Conservation (phyloP, 257 asterid genomes). For the Solanum raphanifolium region DNA sequence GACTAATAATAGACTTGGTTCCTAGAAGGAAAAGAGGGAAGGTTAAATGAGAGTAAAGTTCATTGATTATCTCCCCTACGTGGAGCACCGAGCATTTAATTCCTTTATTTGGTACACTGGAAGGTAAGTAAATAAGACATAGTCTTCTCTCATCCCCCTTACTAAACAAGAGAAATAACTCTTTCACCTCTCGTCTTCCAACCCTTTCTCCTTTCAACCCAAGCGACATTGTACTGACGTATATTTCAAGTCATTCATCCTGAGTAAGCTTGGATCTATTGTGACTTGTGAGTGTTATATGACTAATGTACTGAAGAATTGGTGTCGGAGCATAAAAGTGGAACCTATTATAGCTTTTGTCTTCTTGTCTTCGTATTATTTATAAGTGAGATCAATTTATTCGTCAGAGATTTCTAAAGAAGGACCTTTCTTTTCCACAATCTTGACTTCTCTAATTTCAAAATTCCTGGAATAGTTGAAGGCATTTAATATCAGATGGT, state of each 20-base stretch:
- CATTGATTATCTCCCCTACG: not conserved
- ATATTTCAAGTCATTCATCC: not conserved
- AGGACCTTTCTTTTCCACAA: not conserved
- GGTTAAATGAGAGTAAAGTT: not conserved
- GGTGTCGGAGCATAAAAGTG: not conserved
- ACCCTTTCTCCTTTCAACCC: not conserved
- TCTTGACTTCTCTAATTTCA: not conserved
- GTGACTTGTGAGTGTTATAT: not conserved
- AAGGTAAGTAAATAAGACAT: not conserved
- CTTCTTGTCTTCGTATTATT: not conserved
- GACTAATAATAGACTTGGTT: not conserved
- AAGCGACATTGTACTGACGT: not conserved
- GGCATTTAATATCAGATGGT: not conserved
- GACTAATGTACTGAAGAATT: not conserved
- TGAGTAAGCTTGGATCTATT: not conserved
- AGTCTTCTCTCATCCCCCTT: not conserved
- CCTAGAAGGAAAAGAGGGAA: not conserved
- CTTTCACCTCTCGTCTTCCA: not conserved
- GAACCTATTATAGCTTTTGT: not conserved
- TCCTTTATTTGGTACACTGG: not conserved
- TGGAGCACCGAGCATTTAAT: not conserved
- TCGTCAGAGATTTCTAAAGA: not conserved
- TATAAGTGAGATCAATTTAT: not conserved
- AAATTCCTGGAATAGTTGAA: not conserved
- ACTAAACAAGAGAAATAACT: not conserved